phyloP scores from a whole-genome alignment of 768 basidiomycete species.

The Hygrophorus pudorinus region DNA sequence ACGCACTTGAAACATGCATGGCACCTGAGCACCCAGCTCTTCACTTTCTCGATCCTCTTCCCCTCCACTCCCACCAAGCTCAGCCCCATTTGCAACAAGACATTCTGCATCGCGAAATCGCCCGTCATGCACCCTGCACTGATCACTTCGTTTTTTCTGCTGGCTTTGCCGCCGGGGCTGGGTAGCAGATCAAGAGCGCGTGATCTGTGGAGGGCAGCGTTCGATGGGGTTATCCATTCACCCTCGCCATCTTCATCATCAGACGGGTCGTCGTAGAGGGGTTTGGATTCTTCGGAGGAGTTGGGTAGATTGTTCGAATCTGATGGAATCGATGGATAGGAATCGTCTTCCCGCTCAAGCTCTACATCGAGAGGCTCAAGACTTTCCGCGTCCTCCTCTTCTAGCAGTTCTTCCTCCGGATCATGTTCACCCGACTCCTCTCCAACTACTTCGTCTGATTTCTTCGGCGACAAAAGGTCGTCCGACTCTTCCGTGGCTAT shows the following conservation, averaged over 20 bases:
- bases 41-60: conserved; percentile 80
- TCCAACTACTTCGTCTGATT: too few relatives aligned
- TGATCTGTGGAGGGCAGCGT: conserved; percentile 80
- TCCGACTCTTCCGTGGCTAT: too few relatives aligned
- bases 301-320: neutral
- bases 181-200: conserved; percentile 78
- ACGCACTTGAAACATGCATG: conserved; percentile 99
- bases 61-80: conserved; percentile 86
- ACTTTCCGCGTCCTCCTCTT: too few relatives aligned
- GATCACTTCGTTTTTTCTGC: conserved; percentile 30
- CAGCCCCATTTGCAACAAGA: conserved; percentile 88
- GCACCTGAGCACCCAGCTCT: conserved; percentile 93
- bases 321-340: neutral
- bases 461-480: too few relatives aligned
- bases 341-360: neutral
- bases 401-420: too few relatives aligned
- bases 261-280: conserved; percentile 66
- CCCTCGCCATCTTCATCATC: conserved; percentile 79
- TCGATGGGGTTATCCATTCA: conserved; percentile 95
- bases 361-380: neutral
- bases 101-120: conserved; percentile 99
- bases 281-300: conserved; percentile 7
- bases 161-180: conserved; percentile 29
- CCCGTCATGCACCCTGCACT: conserved; percentile 91
- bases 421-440: too few relatives aligned